Evolutionary conservation across 129 eudicot species (phyloP).

Genomic region (Pulicaria dysenterica): DNA sequence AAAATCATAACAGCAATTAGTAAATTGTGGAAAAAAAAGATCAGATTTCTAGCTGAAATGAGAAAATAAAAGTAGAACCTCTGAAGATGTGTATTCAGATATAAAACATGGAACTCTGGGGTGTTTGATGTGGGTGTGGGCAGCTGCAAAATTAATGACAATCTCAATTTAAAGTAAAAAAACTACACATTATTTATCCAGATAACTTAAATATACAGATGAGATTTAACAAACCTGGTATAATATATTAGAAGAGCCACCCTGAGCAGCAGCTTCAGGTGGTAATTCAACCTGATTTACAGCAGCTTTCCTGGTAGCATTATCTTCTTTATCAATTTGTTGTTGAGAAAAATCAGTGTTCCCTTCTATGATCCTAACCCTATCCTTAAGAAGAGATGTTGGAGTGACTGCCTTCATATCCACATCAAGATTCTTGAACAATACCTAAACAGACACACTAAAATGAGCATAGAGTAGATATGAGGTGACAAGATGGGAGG

Average conservation of each 20-base stretch:
- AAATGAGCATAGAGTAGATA: constrained; percentile 7
- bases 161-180: constrained; percentile 7
- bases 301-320: constrained; percentile 35
- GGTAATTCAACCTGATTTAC: constrained; percentile 50
- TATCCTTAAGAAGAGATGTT: constrained; percentile 50
- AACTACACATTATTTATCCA: background rate
- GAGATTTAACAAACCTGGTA: constrained; percentile 41
- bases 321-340: constrained; percentile 37
- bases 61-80: constrained; percentile 40
- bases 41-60: constrained; percentile 2
- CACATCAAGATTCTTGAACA: constrained; percentile 59
- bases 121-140: constrained; percentile 44
- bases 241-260: constrained; percentile 39
- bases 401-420: constrained; percentile 52
- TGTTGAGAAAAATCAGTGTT: constrained; percentile 62
- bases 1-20: background rate
- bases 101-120: constrained; percentile 27
- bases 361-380: constrained; percentile 56
- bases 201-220: background rate
- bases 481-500: too few relatives aligned
- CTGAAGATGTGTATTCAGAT: constrained; percentile 46
- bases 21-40: background rate
- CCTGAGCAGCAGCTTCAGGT: constrained; percentile 43
- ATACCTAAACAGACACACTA: constrained; percentile 43
- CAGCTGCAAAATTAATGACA: constrained; percentile 46